These are phyloP conservation scores for Phaeosphaeriaceae sp. DNA, from an alignment of 2,329 filamentous ascomycete genomes.

Conservation along the genomic window DNA sequence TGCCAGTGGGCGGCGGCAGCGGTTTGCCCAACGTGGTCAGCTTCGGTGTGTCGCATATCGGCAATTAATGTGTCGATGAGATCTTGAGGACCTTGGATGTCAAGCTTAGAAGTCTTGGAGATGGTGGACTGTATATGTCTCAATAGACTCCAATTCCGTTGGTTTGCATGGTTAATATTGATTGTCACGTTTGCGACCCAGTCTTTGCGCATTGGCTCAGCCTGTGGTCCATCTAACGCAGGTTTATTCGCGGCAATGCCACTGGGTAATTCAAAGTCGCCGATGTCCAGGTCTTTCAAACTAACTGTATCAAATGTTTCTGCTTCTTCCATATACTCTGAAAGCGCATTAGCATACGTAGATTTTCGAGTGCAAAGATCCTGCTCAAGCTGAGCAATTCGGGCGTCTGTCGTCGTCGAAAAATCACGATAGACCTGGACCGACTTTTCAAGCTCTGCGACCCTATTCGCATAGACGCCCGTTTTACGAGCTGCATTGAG, in stretches of 20 bases:
- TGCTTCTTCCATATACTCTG: too few relatives aligned
- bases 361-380: too few relatives aligned
- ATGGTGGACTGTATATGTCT: conserved; percentile 11
- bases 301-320: too few relatives aligned
- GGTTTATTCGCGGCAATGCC: background rate
- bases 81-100: conserved; percentile 16
- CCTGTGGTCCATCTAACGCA: background rate
- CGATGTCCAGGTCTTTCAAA: too few relatives aligned
- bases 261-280: too few relatives aligned
- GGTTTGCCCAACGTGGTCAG: conserved; percentile 4
- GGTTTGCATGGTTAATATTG: conserved; percentile 11
- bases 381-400: too few relatives aligned
- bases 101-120: conserved; percentile 5
- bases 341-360: too few relatives aligned
- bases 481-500: too few relatives aligned
- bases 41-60: conserved; percentile 6
- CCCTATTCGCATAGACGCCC: too few relatives aligned
- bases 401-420: too few relatives aligned
- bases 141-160: conserved; percentile 10
- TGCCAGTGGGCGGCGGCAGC: conserved; percentile 1
- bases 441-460: too few relatives aligned
- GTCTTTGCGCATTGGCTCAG: conserved; percentile 16
- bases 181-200: conserved; percentile 10
- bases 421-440: too few relatives aligned
- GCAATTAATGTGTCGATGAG: conserved; percentile 8